phyloP scores from a whole-genome alignment of 2,329 filamentous ascomycete genomes.

The Penicillium glabrum region DNA sequence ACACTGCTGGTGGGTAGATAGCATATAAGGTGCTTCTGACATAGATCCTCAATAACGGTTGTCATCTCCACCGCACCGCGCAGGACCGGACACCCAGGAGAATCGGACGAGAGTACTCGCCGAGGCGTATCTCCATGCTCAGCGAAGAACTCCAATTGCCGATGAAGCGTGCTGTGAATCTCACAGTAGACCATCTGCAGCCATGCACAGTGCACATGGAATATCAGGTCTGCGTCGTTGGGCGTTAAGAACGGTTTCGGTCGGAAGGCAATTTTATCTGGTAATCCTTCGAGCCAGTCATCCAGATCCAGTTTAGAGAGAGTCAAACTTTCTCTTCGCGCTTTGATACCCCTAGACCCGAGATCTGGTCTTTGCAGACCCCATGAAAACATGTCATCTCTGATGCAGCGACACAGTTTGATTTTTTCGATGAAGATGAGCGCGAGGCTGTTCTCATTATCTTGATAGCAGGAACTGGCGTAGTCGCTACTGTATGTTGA shows the following conservation, averaged over 20 bases:
- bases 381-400: constrained; percentile 61
- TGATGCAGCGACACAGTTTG: constrained; percentile 78
- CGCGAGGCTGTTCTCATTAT: constrained; percentile 70
- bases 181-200: constrained; percentile 86
- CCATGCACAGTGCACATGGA: constrained; percentile 68
- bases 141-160: constrained; percentile 68
- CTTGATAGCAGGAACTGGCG: constrained; percentile 12
- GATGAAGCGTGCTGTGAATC: constrained; percentile 77
- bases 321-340: not conserved
- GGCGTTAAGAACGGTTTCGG: constrained; percentile 49
- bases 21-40: constrained; percentile 65
- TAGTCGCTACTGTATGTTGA: not conserved
- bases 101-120: not conserved
- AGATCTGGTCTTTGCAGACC: not conserved
- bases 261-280: constrained; percentile 1
- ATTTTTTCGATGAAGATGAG: constrained; percentile 82
- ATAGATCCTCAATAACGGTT: constrained; percentile 69
- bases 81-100: constrained; percentile 40
- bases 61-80: constrained; percentile 66
- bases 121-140: constrained; percentile 3
- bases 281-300: not conserved
- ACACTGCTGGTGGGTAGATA: constrained; percentile 80
- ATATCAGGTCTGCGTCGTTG: constrained; percentile 46
- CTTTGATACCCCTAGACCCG: not conserved
- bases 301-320: not conserved